Evolutionary conservation across 495 filamentous ascomycete genomes (phyloP).

Genomic region (Lasiosphaeria miniovina): DNA sequence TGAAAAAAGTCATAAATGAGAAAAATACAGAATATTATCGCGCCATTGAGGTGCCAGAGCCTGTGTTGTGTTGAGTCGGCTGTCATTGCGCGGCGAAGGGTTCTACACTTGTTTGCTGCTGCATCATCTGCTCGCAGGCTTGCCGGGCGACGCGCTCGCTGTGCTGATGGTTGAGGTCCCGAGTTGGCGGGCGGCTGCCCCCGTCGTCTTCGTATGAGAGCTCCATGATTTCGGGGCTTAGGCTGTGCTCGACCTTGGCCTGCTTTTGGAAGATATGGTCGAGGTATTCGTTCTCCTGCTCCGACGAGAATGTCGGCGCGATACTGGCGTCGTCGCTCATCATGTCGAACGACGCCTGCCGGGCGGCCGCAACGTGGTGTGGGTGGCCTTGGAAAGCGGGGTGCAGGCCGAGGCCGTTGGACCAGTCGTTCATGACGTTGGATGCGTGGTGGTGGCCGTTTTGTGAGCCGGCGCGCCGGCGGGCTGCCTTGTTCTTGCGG

Average conservation of each 20-base stretch:
- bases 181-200: constrained; percentile 14
- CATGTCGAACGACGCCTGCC: constrained; percentile 19
- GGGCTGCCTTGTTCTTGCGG: constrained; percentile 33
- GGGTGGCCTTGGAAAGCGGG: constrained; percentile 22
- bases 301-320: constrained; percentile 27
- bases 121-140: constrained; percentile 41
- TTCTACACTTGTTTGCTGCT: constrained; percentile 15
- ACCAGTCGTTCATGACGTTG: constrained; percentile 27
- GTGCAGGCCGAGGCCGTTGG: constrained; percentile 28
- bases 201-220: constrained; percentile 22
- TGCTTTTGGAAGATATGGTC: constrained; percentile 37
- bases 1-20: not conserved
- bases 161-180: constrained; percentile 28
- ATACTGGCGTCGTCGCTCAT: constrained; percentile 21
- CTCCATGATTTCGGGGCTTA: constrained; percentile 27
- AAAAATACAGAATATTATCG: not conserved
- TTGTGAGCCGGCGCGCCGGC: constrained; percentile 32
- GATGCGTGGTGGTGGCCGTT: constrained; percentile 23
- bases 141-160: constrained; percentile 42
- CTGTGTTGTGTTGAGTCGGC: not conserved
- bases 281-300: constrained; percentile 42
- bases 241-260: constrained; percentile 18
- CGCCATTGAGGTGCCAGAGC: not conserved
- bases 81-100: constrained; percentile 11
- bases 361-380: constrained; percentile 18